phyloP scores from a whole-genome alignment of 768 basidiomycete genomes.

The Termitomyces sp. region DNA sequence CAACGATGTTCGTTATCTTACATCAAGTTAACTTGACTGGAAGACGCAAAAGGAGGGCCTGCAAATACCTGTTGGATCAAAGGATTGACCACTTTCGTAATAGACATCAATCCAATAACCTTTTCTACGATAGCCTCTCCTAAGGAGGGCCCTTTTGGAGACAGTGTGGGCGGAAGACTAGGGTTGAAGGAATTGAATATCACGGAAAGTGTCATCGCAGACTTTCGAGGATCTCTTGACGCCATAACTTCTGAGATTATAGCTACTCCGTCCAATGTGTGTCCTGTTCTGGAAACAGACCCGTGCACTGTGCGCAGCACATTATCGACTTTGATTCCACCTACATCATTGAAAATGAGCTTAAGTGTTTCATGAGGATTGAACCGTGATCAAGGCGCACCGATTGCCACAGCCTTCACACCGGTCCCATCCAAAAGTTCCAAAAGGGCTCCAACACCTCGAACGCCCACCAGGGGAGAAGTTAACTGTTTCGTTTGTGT shows the following conservation, averaged over 20 bases:
- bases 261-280: conserved; percentile 74
- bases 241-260: conserved; percentile 85
- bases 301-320: conserved; percentile 73
- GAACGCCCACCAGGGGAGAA: conserved; percentile 60
- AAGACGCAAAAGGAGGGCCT: background rate
- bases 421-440: conserved; percentile 55
- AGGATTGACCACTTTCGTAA: conserved; percentile 51
- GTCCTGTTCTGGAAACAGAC: conserved; percentile 51
- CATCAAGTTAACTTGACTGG: background rate
- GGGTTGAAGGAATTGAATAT: conserved; percentile 41
- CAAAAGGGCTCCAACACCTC: conserved; percentile 66
- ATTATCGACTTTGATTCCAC: conserved; percentile 82
- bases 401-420: conserved; percentile 80
- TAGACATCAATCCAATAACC: conserved; percentile 44
- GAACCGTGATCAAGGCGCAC: conserved; percentile 34
- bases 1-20: conserved; percentile 88
- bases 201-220: conserved; percentile 39
- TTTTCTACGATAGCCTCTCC: conserved; percentile 31
- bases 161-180: conserved; percentile 3
- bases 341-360: conserved; percentile 29
- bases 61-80: conserved; percentile 71
- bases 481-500: conserved; percentile 77
- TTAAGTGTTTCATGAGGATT: background rate
- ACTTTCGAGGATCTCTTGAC: conserved; percentile 46
- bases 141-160: background rate